Base-by-base conservation (phyloP, 371 early-diverging fungal genomes). In the Dentiscutata heterogama region DNA sequence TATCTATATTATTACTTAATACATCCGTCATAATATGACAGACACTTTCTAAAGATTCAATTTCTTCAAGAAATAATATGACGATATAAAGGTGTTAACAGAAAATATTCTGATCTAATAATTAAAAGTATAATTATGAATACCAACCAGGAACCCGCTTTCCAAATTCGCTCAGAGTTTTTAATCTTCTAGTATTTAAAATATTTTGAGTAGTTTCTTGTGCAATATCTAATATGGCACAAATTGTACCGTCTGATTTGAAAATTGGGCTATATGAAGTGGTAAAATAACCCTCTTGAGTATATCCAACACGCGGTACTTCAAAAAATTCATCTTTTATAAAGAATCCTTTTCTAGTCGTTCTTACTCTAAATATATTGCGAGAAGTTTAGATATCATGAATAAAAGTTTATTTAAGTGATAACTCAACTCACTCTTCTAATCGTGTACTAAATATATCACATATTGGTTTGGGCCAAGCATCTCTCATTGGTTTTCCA, bases 201-300 rank as follows among this genome's bases (percentile, higher is more conserved):
- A 77, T 46, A 35, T 63, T 77, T 39, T 77, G 63, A 35, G 35
- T 35, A 35, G 35, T 35, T 35, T 35, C 35, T 35, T 35, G 35
- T 35, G 5, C 35, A 35, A 63, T 77, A 61, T 58, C 61, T 3
- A 77, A 61, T 39, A 77, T 39, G n/a, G 63, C 77, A 46, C 58
- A n/a, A 20, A 77, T 25, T 31, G 42, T 10, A 14, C 77, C 77
- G 46, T 77, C 25, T 63, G 60, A 22, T 20, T 42, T 46, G 25
- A 77, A 77, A 14, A 77, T 77, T n/a, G 77, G 77, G 25, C 61
- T 77, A 8, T 61, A 58, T 22, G 77, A 61, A 18, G 61, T 61
- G 6, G 77, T 61, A 77, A 35, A 61, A 63, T 77, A 77, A 14
- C 39, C 7, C 39, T 77, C 77, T 27, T 77, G 63, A 27, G 42